These are phyloP conservation scores for Pachyrhizus erosus DNA, from an alignment of 306 rosid genomes.

Conservation along the genomic window DNA sequence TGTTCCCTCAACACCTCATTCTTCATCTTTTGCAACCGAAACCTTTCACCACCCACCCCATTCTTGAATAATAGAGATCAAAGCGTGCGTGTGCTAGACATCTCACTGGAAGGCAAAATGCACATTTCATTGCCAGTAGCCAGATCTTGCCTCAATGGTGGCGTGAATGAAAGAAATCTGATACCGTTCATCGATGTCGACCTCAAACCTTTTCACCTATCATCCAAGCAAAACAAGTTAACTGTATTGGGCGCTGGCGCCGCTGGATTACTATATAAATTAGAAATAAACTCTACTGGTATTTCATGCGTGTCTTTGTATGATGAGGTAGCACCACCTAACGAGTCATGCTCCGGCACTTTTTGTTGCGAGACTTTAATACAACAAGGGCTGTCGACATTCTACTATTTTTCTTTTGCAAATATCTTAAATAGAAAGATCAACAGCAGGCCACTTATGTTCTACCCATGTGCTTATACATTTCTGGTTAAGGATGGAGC, in stretches of 20 bases:
- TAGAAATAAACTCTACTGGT: fast-evolving
- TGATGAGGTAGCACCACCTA: fast-evolving
- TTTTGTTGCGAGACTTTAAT: not conserved
- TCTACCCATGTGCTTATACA: slow-evolving; percentile 45
- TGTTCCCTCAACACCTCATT: not conserved
- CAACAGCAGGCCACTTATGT: fast-evolving
- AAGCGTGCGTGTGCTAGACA: not conserved
- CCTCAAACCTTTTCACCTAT: too few species aligned
- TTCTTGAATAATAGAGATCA: not conserved
- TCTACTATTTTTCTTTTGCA: fast-evolving
- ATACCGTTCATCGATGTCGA: too few species aligned
- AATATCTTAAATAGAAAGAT: fast-evolving
- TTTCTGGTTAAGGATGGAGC: slow-evolving; percentile 5
- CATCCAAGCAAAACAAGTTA: not conserved
- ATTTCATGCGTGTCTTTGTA: not conserved
- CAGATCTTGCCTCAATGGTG: fast-evolving
- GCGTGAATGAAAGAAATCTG: too few species aligned
- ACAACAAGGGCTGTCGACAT: not conserved
- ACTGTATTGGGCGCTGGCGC: not conserved
- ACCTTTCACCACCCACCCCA: not conserved
- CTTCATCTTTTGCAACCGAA: not conserved
- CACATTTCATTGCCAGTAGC: not conserved
- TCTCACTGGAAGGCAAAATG: not conserved
- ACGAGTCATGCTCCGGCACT: not conserved
- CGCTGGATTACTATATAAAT: not conserved